A percentile compares a stretch with the other conserved stretches of the same genome.
These are phyloP conservation scores for Staphylotrichum tortipilum DNA, from an alignment of 495 filamentous ascomycete species.

Conservation along the genomic window DNA sequence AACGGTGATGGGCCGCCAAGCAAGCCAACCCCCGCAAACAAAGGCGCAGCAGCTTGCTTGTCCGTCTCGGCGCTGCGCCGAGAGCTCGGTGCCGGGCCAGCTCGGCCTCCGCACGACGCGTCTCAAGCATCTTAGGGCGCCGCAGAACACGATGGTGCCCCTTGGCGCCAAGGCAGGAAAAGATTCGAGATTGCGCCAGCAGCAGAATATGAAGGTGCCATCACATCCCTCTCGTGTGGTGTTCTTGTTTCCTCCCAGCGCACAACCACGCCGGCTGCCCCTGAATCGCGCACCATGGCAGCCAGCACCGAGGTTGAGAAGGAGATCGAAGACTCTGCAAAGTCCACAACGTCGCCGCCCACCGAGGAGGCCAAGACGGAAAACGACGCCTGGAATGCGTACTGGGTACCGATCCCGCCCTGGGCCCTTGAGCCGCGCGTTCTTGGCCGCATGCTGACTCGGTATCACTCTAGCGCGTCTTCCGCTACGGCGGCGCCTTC, in stretches of 20 bases:
- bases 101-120: background rate
- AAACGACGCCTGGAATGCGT: constrained; percentile 6
- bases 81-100: background rate
- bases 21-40: too few relatives aligned
- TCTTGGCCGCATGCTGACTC: background rate
- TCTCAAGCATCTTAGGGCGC: too few relatives aligned
- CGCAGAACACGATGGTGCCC: background rate
- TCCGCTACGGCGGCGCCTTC: constrained; percentile 10
- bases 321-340: background rate
- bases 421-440: too few relatives aligned
- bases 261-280: too few relatives aligned
- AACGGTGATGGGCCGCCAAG: too few relatives aligned
- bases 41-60: too few relatives aligned
- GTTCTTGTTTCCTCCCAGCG: too few relatives aligned
- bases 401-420: constrained; percentile 3
- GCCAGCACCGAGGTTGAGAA: background rate
- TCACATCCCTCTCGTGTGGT: too few relatives aligned
- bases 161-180: constrained; percentile 6
- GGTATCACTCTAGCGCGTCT: constrained; percentile 14
- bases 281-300: background rate
- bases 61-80: background rate
- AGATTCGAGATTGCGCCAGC: background rate
- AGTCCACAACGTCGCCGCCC: background rate
- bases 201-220: too few relatives aligned
- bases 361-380: background rate